Conservation (phyloP, 2,329 filamentous ascomycete genomes). For the Calonectria naviculata region DNA sequence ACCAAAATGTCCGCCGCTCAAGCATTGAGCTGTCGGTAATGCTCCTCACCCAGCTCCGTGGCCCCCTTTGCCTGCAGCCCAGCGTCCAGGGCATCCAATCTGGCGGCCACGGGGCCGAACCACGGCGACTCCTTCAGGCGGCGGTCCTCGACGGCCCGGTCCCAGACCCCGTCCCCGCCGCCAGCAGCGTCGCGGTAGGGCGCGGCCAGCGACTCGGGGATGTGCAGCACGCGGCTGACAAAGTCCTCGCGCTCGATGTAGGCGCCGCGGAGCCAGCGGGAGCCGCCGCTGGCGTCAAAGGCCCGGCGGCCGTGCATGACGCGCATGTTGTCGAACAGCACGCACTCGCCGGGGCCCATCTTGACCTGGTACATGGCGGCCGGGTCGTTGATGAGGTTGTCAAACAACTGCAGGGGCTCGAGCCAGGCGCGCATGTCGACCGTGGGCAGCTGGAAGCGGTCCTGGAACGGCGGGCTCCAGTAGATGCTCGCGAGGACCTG, state of each 20-base stretch:
- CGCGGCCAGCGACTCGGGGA: conserved; percentile 41
- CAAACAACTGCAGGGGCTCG: conserved; percentile 65
- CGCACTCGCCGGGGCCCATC: conserved; percentile 85
- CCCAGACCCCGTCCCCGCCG: conserved; percentile 41
- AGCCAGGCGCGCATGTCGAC: conserved; percentile 55
- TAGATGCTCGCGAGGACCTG: conserved; percentile 44
- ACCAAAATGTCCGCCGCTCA: background rate
- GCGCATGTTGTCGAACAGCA: conserved; percentile 90
- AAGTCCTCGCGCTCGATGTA: conserved; percentile 75
- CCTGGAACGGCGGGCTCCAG: conserved; percentile 88
- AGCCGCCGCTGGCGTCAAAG: conserved; percentile 75
- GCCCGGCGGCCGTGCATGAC: conserved; percentile 84
- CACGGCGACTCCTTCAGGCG: conserved; percentile 40
- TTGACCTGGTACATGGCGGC: conserved; percentile 75
- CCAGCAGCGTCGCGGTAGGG: conserved; percentile 37
- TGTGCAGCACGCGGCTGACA: conserved; percentile 47
- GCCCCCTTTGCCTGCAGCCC: conserved; percentile 35
- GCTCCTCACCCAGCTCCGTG: conserved; percentile 26
- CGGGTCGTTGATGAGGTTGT: conserved; percentile 65
- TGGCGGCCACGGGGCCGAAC: conserved; percentile 34
- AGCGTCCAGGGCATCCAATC: conserved; percentile 21
- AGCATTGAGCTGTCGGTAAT: conserved; percentile 30
- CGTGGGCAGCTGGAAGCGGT: conserved; percentile 50
- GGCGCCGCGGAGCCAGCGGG: conserved; percentile 85
- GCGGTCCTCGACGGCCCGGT: conserved; percentile 35